Evolutionary conservation across 306 rosid genomes (phyloP).

Genomic region (Pyrus betulifolia): DNA sequence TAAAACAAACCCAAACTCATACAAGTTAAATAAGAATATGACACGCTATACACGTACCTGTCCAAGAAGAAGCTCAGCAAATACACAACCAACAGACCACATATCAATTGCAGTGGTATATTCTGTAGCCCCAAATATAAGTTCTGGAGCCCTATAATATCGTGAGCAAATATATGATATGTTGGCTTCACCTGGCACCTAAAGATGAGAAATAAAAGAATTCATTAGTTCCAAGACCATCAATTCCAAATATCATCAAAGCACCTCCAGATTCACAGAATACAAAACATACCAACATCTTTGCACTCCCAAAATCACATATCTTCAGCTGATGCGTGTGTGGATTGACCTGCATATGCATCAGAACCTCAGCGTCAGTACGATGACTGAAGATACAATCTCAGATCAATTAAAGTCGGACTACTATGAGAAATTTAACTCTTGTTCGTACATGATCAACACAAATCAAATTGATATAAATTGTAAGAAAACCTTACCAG

Average conservation of each 20-base stretch:
- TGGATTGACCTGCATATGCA: slow-evolving; percentile 57
- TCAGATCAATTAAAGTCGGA: neutral
- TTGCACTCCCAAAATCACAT: slow-evolving; percentile 95
- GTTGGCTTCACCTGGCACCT: slow-evolving; percentile 96
- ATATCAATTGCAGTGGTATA: slow-evolving; percentile 91
- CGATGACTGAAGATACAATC: neutral
- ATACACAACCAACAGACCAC: slow-evolving; percentile 96
- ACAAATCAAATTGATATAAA: neutral
- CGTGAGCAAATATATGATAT: slow-evolving; percentile 93
- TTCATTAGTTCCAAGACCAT: slow-evolving; percentile 10
- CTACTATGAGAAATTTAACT: neutral
- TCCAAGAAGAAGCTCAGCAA: slow-evolving; percentile 91
- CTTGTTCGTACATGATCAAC: neutral
- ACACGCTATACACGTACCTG: slow-evolving; percentile 37
- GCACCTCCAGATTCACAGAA: neutral
- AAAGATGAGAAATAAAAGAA: slow-evolving; percentile 14
- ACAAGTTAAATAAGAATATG: neutral
- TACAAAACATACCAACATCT: slow-evolving; percentile 62
- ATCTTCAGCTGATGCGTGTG: slow-evolving; percentile 84
- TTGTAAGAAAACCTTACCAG: slow-evolving; percentile 41
- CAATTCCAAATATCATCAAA: neutral
- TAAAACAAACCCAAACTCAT: neutral
- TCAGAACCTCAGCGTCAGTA: neutral
- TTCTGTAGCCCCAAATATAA: slow-evolving; percentile 95
- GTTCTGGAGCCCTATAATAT: slow-evolving; percentile 95